Base-by-base conservation (phyloP, 2,329 filamentous ascomycete species). In the Phialophora verrucosa region DNA sequence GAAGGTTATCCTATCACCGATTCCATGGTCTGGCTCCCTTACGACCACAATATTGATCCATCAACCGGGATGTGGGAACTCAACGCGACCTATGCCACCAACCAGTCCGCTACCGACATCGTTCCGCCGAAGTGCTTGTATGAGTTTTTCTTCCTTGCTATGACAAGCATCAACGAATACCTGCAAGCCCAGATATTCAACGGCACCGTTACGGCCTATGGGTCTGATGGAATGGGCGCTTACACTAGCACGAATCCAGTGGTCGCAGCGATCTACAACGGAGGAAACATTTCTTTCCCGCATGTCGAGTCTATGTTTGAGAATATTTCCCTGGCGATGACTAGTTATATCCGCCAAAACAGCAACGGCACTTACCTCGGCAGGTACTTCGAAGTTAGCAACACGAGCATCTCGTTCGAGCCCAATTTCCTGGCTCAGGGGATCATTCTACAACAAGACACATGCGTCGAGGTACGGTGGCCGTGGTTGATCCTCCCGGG, bases 401-500 rank as follows among this genome's bases (percentile, higher is more conserved):
- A 29, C 27, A 53, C 49, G 14, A 53, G 49, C 49, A 12, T 29
- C 20, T 53, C 49, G 20, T 53, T 53, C 23, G 49, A 53, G 2
- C 49, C 49, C 23, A 53, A 53, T 53, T 53, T 53, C 23, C 49
- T 53, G 23, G 49, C 49, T 27, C 49, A 53, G 6, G 49, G 49
- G 4, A 27, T 10, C 12, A 53, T 53, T 53, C 17, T 53, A 3
- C 23, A 53, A 29, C 23, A 53, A 25, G 49, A 53, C 27, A 53
- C 49, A 5, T 53, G 49, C 49, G 49, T 53, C 23, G 23, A 27
- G 49, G 49, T 53, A 7, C 49, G 49, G 6, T 53, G 49, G 49
- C 49, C 49, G 49, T 53, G 49, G 49, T 27, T 53, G 49, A 53
- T 53, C 27, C 49, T 53, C 4, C 49, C 49, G 23, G 49, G 49